Percentiles rank a stretch among this genome's conserved stretches.
These are phyloP conservation scores for Syncephalastrum contaminatum DNA, from an alignment of 371 early-diverging fungal species.

Conservation along the genomic window DNA sequence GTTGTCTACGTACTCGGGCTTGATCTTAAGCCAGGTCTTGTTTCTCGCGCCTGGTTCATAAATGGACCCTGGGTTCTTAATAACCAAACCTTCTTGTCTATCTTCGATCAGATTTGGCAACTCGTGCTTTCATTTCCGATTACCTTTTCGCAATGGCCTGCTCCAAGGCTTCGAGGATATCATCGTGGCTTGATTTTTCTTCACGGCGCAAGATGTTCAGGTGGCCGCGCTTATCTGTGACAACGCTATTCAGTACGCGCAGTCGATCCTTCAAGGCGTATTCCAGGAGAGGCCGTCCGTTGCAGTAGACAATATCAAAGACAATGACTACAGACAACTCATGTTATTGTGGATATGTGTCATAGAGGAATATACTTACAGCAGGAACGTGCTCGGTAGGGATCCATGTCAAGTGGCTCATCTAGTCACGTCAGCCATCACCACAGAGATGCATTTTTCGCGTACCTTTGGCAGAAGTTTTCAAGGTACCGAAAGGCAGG, in stretches of 20 bases:
- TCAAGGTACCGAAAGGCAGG: constrained; percentile 72
- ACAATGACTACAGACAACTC: constrained; percentile 45
- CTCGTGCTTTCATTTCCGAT: not conserved
- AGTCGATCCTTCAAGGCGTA: constrained; percentile 54
- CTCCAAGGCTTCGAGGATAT: constrained; percentile 61
- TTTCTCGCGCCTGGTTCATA: constrained; percentile 60
- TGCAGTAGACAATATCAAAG: constrained; percentile 71
- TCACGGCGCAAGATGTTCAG: constrained; percentile 54
- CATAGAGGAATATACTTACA: constrained; percentile 32
- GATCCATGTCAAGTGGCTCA: constrained; percentile 15
- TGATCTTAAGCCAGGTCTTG: constrained; percentile 74
- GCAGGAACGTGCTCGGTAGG: constrained; percentile 46
- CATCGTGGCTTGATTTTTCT: constrained; percentile 51
- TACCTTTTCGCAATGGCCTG: constrained; percentile 53
- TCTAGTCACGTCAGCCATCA: not conserved
- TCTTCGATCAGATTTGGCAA: not conserved
- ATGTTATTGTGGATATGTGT: not conserved
- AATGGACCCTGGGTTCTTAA: constrained; percentile 62
- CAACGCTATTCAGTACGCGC: constrained; percentile 43
- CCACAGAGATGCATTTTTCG: constrained; percentile 1
- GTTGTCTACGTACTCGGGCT: constrained; percentile 73
- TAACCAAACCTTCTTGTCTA: constrained; percentile 62
- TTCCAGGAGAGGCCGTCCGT: constrained; percentile 56
- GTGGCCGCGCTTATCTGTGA: constrained; percentile 46
- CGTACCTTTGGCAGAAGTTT: constrained; percentile 57